Evolutionary conservation across 2,329 filamentous ascomycete genomes (phyloP).

Genomic region (Teratosphaeria nubilosa): DNA sequence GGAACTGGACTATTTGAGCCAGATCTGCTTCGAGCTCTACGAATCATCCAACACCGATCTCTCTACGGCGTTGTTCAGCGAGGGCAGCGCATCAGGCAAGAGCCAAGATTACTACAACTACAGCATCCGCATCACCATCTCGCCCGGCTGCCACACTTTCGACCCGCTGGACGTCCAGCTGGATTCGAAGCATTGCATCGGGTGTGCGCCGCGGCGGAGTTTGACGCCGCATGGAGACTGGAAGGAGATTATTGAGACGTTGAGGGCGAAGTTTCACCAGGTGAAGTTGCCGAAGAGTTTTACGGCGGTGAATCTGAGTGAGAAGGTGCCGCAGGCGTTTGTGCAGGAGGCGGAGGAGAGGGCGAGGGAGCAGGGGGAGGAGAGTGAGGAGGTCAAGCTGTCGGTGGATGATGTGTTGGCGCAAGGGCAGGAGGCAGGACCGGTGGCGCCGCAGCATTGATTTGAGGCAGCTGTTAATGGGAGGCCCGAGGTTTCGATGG

Average conservation of each 20-base stretch:
- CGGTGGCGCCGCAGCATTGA: conserved; percentile 20
- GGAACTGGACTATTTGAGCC: conserved; percentile 91
- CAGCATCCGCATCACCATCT: conserved; percentile 91
- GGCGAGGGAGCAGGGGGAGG: background rate
- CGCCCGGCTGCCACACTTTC: conserved; percentile 90
- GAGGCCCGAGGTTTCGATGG: no score
- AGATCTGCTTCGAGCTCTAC: conserved; percentile 97
- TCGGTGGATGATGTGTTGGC: conserved; percentile 6
- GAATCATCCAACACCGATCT: conserved; percentile 65
- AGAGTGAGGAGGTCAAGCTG: background rate
- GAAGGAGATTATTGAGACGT: conserved; percentile 92
- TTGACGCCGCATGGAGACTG: conserved; percentile 87
- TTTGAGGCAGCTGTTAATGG: background rate
- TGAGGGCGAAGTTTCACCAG: conserved; percentile 88
- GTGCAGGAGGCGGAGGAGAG: conserved; percentile 8
- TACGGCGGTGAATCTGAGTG: conserved; percentile 40
- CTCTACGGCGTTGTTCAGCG: background rate
- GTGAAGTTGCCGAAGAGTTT: conserved; percentile 44
- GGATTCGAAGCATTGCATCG: conserved; percentile 92
- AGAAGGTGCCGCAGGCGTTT: conserved; percentile 39
- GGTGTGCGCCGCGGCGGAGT: conserved; percentile 80
- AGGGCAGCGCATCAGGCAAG: conserved; percentile 45
- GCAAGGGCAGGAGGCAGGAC: conserved; percentile 1
- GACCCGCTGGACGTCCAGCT: conserved; percentile 94
- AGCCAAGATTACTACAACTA: conserved; percentile 61